Evolutionary conservation across 805 yeast species (phyloP), one percentile per base, ranked within the genome.

Genomic region (Ogataea philodendri): DNA sequence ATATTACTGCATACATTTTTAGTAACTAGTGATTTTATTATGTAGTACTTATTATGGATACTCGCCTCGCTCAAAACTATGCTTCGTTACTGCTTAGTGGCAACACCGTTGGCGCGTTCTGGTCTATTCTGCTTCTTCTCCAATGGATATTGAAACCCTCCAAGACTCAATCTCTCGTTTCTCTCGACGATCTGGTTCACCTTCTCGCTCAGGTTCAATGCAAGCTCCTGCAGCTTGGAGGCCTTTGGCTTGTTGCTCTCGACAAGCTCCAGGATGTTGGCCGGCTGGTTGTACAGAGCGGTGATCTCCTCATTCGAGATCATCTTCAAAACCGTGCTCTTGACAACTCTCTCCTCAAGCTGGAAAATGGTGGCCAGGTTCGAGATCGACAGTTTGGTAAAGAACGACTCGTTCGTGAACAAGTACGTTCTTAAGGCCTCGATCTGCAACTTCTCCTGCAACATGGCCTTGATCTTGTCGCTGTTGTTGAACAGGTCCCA

Each of bases 351-450:
- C 42, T 65, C 69, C 10, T 74, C 59, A 32, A 90, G 66, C 50
- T 78, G 81, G 59, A 90, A 93, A 44, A 78, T 70, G 32, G 67
- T 57, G 15, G 87, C 67, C 52, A 93, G 69, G 49, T 77, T 77
- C 11, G 68, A 60, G 32, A 88, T 62, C 3, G 96, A 81, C 38
- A 90, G 72, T 46, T 84, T 82, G 43, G 81, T 68, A 66, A 81
- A 88, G 52, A 78, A 80, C 21, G 79, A 63, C 57, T 84, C 85
- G 68, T 82, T 88, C 46, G 84, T 81, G 71, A 87, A 84, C 46
- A 93, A 70, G 62, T 84, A 93, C n/a, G 97, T 86, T 65, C 95
- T 79, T 57, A 93, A 73, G 30, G 96, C 95, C 64, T 87, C 96
- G 36, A 78, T 68, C 69, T 93, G 95, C 52, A 94, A 74, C 66